Evolutionary conservation across 208 protist species (phyloP), one percentile per base, ranked within the genome.

Genomic region (Vickermania ingenoplastis): DNA sequence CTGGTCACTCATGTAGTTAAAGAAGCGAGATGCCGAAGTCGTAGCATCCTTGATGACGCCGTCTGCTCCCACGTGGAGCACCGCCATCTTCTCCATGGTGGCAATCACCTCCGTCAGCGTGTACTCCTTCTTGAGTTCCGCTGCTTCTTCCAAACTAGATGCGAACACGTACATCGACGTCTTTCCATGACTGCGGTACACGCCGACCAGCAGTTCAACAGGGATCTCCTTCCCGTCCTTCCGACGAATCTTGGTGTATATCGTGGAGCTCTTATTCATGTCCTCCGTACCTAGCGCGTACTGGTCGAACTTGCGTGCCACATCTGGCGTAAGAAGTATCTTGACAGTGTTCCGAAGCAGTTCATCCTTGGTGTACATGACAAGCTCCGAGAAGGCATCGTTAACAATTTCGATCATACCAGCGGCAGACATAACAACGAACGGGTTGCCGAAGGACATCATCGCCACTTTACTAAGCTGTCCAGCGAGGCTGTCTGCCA

Each of bases 401-500:
- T 68, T 69, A 48, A 49, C 53, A 27, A 25, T 17, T 3, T 21
- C n/a, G 23, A 73, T 65, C n/a, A 69, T 27, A 23, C 68, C 68
- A 23, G 22, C 27, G 17, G 21, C 45, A 22, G 17, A 49, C 14
- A 72, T 36, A 2, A 52, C 25, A 23, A 72, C 21, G 54, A 72
- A 51, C 14, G 67, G 60, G 24, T 41, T 23, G 14, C 30, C 25
- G 28, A 45, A 36, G 3, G 57, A 24, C 5, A 45, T 41, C 30
- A 72, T 21, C 45, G 56, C 23, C 59, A 27, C 13, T 22, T 61
- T 29, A 53, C 56, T 67, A 22, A 72, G 17, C 14, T 7, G 17
- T 11, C 51, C 66, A 3, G 61, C 29, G 25, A 67, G 24, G 22
- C 4, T 36, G 30, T 58, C 51, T 25, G 55, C 5, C 14, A 21